These are phyloP conservation scores for Tetraselmis striata DNA, from an alignment of 139 green algal species.

Conservation along the genomic window DNA sequence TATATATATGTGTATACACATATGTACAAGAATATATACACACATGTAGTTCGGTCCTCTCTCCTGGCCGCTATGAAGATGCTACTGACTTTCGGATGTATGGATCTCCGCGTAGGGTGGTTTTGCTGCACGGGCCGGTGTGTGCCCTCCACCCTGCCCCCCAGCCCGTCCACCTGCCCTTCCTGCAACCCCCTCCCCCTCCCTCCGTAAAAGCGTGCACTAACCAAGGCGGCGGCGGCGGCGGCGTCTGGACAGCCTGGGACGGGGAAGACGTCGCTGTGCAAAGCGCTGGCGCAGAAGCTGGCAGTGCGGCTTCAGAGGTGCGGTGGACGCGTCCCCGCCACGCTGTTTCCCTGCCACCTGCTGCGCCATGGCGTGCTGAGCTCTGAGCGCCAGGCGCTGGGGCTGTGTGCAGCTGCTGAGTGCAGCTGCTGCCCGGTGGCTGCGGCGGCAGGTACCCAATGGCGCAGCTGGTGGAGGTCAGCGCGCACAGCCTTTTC, in stretches of 20 bases:
- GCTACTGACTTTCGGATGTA: no score
- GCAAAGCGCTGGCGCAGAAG: conserved; percentile 77
- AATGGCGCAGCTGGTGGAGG: conserved; percentile 74
- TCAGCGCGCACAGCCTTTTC: conserved; percentile 96
- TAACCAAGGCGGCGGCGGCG: no score
- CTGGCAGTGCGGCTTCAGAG: not conserved
- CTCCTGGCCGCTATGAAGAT: no score
- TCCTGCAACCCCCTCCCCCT: no score
- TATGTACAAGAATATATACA: no score
- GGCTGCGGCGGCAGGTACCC: conserved; percentile 47
- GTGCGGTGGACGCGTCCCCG: not conserved
- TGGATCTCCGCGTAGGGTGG: conserved; percentile 33
- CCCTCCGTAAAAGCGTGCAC: conserved; percentile 62
- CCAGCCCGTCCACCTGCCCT: no score
- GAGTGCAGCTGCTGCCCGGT: not conserved
- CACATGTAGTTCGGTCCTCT: no score
- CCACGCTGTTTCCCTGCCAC: not conserved
- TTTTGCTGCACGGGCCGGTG: conserved; percentile 87
- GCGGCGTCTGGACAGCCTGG: not conserved
- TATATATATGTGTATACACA: no score
- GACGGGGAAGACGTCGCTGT: conserved; percentile 68
- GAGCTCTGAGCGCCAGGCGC: no score
- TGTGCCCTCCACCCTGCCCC: no score
- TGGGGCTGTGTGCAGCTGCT: not conserved
- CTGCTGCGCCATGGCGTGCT: no score